Percentiles rank a stretch among this genome's conserved stretches.
phyloP scores from a whole-genome alignment of 108 stramenopile genomes.

The Bacterosira constricta region DNA sequence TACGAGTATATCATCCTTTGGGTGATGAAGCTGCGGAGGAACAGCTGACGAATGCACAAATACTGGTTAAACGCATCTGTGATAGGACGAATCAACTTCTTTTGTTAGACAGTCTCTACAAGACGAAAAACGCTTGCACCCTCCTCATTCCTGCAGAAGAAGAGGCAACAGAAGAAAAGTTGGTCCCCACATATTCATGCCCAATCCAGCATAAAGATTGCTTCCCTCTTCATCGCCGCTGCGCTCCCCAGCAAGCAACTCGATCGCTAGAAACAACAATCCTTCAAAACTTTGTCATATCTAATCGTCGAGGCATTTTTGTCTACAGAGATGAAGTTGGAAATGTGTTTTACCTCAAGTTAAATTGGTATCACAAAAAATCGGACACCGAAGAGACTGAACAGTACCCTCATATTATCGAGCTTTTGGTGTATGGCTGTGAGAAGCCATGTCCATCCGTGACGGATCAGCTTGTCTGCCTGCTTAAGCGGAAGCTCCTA shows the following conservation, averaged over 20 bases:
- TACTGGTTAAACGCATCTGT: slow-evolving; percentile 32
- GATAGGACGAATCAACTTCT: slow-evolving; percentile 72
- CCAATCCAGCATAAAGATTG: slow-evolving; percentile 53
- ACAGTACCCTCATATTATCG: slow-evolving; percentile 44
- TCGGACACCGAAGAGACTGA: slow-evolving; percentile 21
- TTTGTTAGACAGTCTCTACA: slow-evolving; percentile 67
- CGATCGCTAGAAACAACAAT: slow-evolving; percentile 59
- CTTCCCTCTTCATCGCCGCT: slow-evolving; percentile 63
- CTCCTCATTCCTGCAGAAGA: slow-evolving; percentile 53
- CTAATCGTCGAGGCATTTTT: slow-evolving; percentile 65
- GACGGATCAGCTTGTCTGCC: slow-evolving; percentile 62
- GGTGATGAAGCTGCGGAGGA: slow-evolving; percentile 53
- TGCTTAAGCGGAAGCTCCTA: slow-evolving; percentile 67
- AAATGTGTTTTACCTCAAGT: slow-evolving; percentile 79
- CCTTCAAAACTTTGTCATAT: slow-evolving; percentile 80
- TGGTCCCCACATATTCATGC: slow-evolving; percentile 44
- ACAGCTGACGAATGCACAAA: slow-evolving; percentile 24
- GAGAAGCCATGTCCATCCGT: slow-evolving; percentile 62
- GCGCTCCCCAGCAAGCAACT: slow-evolving; percentile 64
- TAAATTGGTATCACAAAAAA: slow-evolving; percentile 25
- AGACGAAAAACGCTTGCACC: slow-evolving; percentile 53
- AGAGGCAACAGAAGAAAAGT: slow-evolving; percentile 6
- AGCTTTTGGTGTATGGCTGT: slow-evolving; percentile 71
- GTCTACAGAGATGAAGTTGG: slow-evolving; percentile 79
- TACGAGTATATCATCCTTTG: slow-evolving; percentile 68